Evolutionary conservation across 768 basidiomycete species (phyloP).

Genomic region (Amanita subjunquillea): DNA sequence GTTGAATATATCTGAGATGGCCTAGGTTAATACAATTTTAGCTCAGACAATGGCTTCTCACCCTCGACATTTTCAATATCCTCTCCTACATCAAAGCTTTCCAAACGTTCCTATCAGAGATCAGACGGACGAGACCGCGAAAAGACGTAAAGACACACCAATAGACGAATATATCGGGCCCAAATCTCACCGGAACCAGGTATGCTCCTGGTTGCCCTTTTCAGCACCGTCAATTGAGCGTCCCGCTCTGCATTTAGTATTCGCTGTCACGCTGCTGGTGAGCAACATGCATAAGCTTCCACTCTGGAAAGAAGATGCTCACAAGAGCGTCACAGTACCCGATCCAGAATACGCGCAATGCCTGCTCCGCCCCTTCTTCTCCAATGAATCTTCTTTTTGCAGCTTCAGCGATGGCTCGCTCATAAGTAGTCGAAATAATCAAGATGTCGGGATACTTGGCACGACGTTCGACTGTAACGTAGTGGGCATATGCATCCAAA

Average conservation of each 20-base stretch:
- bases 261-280: conserved; percentile 23
- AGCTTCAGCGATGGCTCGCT: conserved; percentile 68
- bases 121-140: conserved; percentile 1
- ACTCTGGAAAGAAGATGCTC: conserved; percentile 11
- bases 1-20: conserved; percentile 40
- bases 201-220: conserved; percentile 59
- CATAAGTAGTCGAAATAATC: conserved; percentile 50
- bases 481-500: conserved; percentile 51
- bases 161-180: conserved; percentile 64
- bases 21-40: neutral
- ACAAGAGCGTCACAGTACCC: conserved; percentile 68
- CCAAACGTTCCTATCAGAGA: conserved; percentile 29
- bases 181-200: conserved; percentile 72
- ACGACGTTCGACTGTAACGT: conserved; percentile 53
- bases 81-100: conserved; percentile 20
- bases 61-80: conserved; percentile 20
- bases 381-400: conserved; percentile 46
- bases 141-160: conserved; percentile 31
- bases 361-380: conserved; percentile 46
- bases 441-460: conserved; percentile 49
- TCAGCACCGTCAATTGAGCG: conserved; percentile 30
- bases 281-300: neutral
- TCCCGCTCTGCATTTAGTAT: conserved; percentile 32
- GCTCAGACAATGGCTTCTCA: conserved; percentile 8
- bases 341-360: conserved; percentile 58